Percentiles rank a stretch among this genome's conserved stretches.
phyloP scores from a whole-genome alignment of 768 basidiomycete genomes.

The Coprinopsis strossmayeri region DNA sequence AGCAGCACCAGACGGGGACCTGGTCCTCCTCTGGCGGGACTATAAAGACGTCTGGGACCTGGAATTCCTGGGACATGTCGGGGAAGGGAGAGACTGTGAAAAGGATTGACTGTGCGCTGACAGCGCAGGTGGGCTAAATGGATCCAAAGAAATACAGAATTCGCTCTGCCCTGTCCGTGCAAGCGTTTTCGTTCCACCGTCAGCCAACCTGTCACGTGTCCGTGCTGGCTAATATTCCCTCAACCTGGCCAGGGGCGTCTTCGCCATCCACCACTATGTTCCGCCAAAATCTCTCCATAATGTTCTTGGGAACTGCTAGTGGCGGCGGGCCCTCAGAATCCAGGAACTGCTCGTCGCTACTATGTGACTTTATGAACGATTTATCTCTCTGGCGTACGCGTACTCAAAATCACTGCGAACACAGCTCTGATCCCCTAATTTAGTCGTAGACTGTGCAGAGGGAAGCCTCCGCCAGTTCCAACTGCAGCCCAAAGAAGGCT shows the following conservation, averaged over 20 bases:
- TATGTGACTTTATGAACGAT: slow-evolving; percentile 49
- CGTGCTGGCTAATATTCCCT: slow-evolving; percentile 13
- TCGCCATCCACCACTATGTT: slow-evolving; percentile 16
- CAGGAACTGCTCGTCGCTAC: slow-evolving; percentile 73
- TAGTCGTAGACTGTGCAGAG: slow-evolving; percentile 84
- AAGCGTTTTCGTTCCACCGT: slow-evolving; percentile 7
- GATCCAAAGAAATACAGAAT: neutral
- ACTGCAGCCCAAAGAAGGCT: slow-evolving; percentile 35
- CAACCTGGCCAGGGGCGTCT: too few species aligned
- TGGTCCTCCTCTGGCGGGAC: slow-evolving; percentile 55
- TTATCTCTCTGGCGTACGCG: slow-evolving; percentile 62
- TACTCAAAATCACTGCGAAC: slow-evolving; percentile 13
- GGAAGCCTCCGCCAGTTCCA: slow-evolving; percentile 69
- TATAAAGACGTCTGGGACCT: slow-evolving; percentile 48
- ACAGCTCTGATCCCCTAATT: slow-evolving; percentile 13
- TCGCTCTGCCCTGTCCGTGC: neutral
- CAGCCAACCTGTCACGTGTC: slow-evolving; percentile 24
- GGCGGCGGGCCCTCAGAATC: slow-evolving; percentile 69
- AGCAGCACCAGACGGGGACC: slow-evolving; percentile 48
- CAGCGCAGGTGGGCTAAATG: neutral
- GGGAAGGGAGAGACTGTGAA: neutral
- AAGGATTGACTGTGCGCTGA: slow-evolving; percentile 3
- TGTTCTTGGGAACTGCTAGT: slow-evolving; percentile 71
- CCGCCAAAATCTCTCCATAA: slow-evolving; percentile 44
- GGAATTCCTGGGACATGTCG: slow-evolving; percentile 9